phyloP scores from a whole-genome alignment of 169 alveolate species.

The Perkinsus marinus region DNA sequence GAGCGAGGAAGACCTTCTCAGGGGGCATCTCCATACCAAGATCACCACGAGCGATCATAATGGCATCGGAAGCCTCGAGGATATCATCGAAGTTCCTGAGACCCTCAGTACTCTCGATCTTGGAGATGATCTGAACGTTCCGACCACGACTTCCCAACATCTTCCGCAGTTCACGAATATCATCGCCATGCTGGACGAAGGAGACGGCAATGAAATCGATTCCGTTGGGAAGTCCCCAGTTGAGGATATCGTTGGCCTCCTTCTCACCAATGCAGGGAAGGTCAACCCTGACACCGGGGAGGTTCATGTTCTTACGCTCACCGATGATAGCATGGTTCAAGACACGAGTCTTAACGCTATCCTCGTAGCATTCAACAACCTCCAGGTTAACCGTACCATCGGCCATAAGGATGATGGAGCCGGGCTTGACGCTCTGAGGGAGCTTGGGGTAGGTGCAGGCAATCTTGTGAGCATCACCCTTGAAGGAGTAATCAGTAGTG shows the following conservation, averaged over 20 bases:
- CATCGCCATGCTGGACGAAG: constrained; percentile 51
- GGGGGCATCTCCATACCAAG: constrained; percentile 89
- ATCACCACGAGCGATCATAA: constrained; percentile 97
- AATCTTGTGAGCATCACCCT: constrained; percentile 76
- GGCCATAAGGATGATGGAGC: constrained; percentile 85
- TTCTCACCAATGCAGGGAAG: constrained; percentile 92
- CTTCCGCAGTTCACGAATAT: constrained; percentile 63
- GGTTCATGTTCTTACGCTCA: constrained; percentile 91
- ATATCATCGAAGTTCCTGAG: constrained; percentile 74
- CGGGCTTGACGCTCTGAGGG: constrained; percentile 80
- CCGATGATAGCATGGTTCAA: constrained; percentile 81
- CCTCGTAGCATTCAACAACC: constrained; percentile 12
- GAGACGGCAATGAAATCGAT: constrained; percentile 89
- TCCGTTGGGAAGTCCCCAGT: constrained; percentile 89
- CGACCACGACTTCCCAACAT: constrained; percentile 64
- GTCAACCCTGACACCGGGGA: constrained; percentile 84
- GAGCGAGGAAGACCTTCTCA: constrained; percentile 79
- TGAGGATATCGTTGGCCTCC: constrained; percentile 87
- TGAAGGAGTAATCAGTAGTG: constrained; percentile 76
- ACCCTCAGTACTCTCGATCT: constrained; percentile 87
- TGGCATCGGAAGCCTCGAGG: constrained; percentile 77
- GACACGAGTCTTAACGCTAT: constrained; percentile 69
- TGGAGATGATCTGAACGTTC: constrained; percentile 79
- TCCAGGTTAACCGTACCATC: constrained; percentile 67
- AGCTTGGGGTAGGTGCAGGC: constrained; percentile 82